These are phyloP conservation scores for Isatis tinctoria DNA, from an alignment of 345 rosid species.

Conservation along the genomic window DNA sequence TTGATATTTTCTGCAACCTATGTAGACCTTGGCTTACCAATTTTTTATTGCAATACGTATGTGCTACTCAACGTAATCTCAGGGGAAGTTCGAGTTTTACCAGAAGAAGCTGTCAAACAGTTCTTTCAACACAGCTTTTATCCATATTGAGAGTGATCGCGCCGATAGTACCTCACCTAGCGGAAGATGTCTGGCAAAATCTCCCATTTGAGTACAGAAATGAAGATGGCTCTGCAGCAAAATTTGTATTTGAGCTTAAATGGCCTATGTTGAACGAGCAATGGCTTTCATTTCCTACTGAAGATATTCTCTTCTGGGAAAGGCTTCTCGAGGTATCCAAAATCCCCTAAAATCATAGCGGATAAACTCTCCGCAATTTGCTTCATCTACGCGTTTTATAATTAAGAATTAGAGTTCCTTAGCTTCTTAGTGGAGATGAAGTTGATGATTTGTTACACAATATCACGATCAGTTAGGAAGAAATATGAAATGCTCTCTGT, in stretches of 20 bases:
- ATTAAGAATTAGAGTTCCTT: not conserved
- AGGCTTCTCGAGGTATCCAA: conserved; percentile 69
- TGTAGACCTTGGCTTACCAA: not conserved
- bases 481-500: not conserved
- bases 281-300: conserved; percentile 62
- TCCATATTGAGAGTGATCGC: conserved; percentile 75
- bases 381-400: not conserved
- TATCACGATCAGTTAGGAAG: not conserved
- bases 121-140: conserved; percentile 84
- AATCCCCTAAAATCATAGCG: not conserved
- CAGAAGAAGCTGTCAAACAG: conserved; percentile 94
- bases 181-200: conserved; percentile 95
- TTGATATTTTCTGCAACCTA: not conserved
- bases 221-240: conserved; percentile 58
- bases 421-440: not conserved
- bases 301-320: conserved; percentile 72
- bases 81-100: conserved; percentile 78
- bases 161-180: conserved; percentile 90
- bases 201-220: conserved; percentile 62
- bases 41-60: not conserved
- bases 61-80: conserved; percentile 17
- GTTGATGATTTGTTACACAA: not conserved
- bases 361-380: not conserved
- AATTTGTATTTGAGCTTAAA: conserved; percentile 76
- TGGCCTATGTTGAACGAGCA: conserved; percentile 69